Conservation (phyloP, 257 asterid genomes). For the Anisodus acutangulus region DNA sequence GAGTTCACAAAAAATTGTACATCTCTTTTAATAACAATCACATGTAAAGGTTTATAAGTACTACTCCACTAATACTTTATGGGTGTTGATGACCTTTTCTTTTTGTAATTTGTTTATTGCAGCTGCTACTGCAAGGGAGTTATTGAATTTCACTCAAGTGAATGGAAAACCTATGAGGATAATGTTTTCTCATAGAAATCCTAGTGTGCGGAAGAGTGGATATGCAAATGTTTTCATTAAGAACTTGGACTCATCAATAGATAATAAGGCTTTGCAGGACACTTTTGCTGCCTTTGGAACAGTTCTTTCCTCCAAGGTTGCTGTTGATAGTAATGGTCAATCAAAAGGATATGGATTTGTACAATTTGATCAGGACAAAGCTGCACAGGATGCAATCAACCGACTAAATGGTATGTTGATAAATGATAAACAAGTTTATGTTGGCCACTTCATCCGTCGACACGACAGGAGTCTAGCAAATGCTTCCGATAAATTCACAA, state of each 20-base stretch:
- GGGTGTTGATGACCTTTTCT: not conserved
- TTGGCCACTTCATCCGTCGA: slow-evolving; percentile 68
- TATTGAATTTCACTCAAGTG: slow-evolving; percentile 63
- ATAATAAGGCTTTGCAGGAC: slow-evolving; percentile 70
- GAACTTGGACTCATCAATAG: slow-evolving; percentile 67
- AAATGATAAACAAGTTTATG: slow-evolving; percentile 77
- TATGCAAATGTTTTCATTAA: slow-evolving; percentile 72
- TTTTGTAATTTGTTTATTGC: slow-evolving; percentile 34
- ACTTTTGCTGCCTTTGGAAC: slow-evolving; percentile 70
- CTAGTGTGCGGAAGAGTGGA: slow-evolving; percentile 74
- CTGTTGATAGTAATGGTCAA: slow-evolving; percentile 56
- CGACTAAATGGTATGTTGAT: slow-evolving; percentile 72
- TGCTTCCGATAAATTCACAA: slow-evolving; percentile 57
- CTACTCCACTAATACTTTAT: not conserved
- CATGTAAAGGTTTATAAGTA: not conserved
- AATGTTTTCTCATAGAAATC: slow-evolving; percentile 84
- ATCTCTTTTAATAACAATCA: no score
- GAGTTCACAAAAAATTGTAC: not conserved
- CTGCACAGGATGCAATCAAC: slow-evolving; percentile 65
- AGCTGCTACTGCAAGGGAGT: slow-evolving; percentile 73
- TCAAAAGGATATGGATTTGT: slow-evolving; percentile 86
- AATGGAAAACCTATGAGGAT: slow-evolving; percentile 81
- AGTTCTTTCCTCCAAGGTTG: slow-evolving; percentile 84
- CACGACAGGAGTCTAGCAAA: slow-evolving; percentile 57
- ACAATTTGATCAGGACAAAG: slow-evolving; percentile 72